Evolutionary conservation across 257 asterid genomes (phyloP), one percentile per base, ranked within the genome.

Genomic region (Orobanche coerulescens): DNA sequence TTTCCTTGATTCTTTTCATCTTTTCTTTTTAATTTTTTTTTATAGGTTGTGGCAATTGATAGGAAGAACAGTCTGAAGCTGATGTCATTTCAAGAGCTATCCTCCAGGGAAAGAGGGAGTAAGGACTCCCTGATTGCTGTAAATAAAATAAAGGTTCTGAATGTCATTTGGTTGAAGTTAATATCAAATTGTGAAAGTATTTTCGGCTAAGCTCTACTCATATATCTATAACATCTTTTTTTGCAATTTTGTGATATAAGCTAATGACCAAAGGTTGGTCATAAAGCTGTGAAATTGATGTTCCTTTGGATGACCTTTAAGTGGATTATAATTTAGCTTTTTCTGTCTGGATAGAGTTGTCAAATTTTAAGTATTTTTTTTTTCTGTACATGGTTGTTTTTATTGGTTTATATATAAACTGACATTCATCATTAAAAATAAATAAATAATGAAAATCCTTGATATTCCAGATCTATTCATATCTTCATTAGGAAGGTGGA

Each of bases 51-150:
- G 65, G 95, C 95, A 39, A 73, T 90, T 77, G 88, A 90, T 78
- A 76, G 95, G 64, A 79, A 75, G 64, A 81, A 82, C 72, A 67
- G 75, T 65, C 70, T 75, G 75, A 90, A 78, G 81, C 93, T 90
- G 42, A 79, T 79, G 97, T 82, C 97, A 40, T 90, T 90, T 72
- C 97, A 90, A 73, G 95, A 90, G 74, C 79, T 90, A 65, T 87
- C 97, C 70, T 79, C 97, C 59, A 83, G 97, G 70, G 95, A 84
- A 78, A 90, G 95, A 73, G 97, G 97, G 81, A 81, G 86, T 57
- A 84, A 83, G 77, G 93, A 83, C 68, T 82, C 94, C 68, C 37
- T 72, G 64, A 76, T 87, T 66, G 79, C 79, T 6, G 48, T 81
- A 23, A 90, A 84, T 61, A 90, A 79, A 66, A 90, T 90, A 43